Evolutionary conservation across 1,284 basidiomycete genomes (phyloP).

Genomic region (Butyriboletus appendiculatus): DNA sequence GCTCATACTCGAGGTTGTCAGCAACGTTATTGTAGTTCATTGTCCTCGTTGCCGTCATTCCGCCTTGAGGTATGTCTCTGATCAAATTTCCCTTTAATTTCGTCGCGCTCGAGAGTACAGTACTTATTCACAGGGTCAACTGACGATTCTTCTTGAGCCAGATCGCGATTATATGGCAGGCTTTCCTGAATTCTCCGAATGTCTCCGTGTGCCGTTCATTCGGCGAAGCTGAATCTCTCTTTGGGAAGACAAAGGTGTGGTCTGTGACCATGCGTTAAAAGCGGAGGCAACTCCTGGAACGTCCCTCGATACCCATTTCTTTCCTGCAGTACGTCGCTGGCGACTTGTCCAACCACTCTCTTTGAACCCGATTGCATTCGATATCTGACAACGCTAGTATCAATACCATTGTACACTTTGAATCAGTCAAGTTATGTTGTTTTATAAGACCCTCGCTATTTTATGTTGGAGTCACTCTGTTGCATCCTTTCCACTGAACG

Average conservation of each 20-base stretch:
- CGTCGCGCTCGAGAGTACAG: background rate
- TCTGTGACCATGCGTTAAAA: conserved; percentile 2
- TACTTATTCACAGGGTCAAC: background rate
- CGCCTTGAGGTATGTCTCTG: conserved; percentile 1
- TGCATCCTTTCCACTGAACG: conserved; percentile 13
- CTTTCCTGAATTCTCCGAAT: background rate
- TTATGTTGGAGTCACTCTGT: conserved; percentile 8
- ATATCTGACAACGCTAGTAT: background rate
- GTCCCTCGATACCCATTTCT: conserved; percentile 7
- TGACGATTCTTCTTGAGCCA: background rate
- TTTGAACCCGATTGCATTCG: background rate
- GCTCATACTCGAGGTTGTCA: background rate
- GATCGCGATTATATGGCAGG: background rate
- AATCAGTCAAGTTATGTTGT: conserved; percentile 12
- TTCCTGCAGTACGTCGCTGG: conserved; percentile 17
- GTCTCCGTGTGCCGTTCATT: background rate
- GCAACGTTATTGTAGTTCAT: background rate
- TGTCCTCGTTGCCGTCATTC: conserved; percentile 3
- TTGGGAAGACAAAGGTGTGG: conserved; percentile 16
- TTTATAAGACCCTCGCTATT: conserved; percentile 4
- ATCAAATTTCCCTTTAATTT: background rate
- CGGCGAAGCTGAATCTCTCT: conserved; percentile 2
- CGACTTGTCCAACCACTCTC: conserved; percentile 12
- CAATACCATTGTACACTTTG: background rate
- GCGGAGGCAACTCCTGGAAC: background rate